Percentiles rank a stretch among this genome's conserved stretches.
phyloP scores from a whole-genome alignment of 495 filamentous ascomycete genomes.

The Hyaloscypha hepaticicola region DNA sequence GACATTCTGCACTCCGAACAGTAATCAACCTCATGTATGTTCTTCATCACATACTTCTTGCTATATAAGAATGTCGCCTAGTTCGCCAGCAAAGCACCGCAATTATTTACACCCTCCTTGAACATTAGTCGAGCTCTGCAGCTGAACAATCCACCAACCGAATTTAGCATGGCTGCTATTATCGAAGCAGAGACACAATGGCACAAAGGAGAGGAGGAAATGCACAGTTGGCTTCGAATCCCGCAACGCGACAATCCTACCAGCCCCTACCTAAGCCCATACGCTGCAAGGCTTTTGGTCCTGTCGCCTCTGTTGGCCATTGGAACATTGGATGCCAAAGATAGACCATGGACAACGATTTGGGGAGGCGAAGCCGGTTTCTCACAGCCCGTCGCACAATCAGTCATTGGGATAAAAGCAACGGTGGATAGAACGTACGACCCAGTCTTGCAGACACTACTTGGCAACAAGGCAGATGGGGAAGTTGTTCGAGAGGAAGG shows the following conservation, averaged over 20 bases:
- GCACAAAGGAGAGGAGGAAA: conserved; percentile 30
- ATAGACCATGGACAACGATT: conserved; percentile 69
- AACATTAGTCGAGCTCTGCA: neutral
- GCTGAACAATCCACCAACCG: neutral
- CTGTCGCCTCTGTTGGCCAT: conserved; percentile 64
- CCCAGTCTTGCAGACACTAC: conserved; percentile 59
- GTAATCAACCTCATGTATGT: neutral
- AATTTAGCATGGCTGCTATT: conserved; percentile 26
- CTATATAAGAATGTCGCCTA: neutral
- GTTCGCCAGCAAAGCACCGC: neutral
- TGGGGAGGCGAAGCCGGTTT: conserved; percentile 73
- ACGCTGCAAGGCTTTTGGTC: conserved; percentile 47
- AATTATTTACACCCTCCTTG: neutral
- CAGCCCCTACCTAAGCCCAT: conserved; percentile 18
- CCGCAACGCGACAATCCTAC: conserved; percentile 30
- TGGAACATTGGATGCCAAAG: conserved; percentile 62
- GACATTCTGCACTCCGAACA: neutral
- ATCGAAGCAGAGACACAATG: conserved; percentile 27
- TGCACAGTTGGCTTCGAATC: conserved; percentile 28
- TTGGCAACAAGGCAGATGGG: conserved; percentile 41
- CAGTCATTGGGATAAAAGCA: conserved; percentile 58
- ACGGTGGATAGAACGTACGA: conserved; percentile 59
- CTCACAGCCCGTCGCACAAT: conserved; percentile 52
- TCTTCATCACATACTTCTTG: neutral
- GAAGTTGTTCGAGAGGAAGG: conserved; percentile 40